Evolutionary conservation across 2,329 filamentous ascomycete species (phyloP).

Genomic region (Ambrosiella xylebori): DNA sequence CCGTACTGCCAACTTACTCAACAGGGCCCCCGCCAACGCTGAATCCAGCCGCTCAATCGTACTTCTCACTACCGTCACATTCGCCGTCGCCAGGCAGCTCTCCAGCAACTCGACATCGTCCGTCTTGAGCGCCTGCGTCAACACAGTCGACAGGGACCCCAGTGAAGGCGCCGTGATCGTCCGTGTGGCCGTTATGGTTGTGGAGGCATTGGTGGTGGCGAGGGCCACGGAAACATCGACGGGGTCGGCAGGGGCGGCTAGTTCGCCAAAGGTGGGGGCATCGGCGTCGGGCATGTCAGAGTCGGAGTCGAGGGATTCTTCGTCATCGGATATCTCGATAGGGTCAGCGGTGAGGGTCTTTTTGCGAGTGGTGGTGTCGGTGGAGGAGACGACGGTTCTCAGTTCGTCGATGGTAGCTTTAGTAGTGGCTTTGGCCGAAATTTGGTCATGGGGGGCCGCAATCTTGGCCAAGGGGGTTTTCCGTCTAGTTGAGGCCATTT

Average conservation of each 20-base stretch:
- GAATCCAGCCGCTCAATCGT: slow-evolving; percentile 88
- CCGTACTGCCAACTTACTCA: slow-evolving; percentile 71
- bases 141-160: slow-evolving; percentile 76
- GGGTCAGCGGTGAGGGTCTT: slow-evolving; percentile 21
- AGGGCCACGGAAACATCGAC: slow-evolving; percentile 55
- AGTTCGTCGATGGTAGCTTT: slow-evolving; percentile 40
- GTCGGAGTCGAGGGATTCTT: slow-evolving; percentile 30
- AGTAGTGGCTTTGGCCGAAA: slow-evolving; percentile 32
- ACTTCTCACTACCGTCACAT: slow-evolving; percentile 59
- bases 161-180: slow-evolving; percentile 45
- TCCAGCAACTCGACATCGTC: slow-evolving; percentile 83
- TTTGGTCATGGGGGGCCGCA: slow-evolving; percentile 36
- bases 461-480: slow-evolving; percentile 38
- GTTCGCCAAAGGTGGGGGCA: slow-evolving; percentile 69
- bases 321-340: slow-evolving; percentile 42
- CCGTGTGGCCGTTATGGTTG: slow-evolving; percentile 24
- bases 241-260: slow-evolving; percentile 54
- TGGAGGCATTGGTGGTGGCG: slow-evolving; percentile 21
- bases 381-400: slow-evolving; percentile 33
- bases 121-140: slow-evolving; percentile 80
- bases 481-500: slow-evolving; percentile 29
- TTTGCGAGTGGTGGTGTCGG: slow-evolving; percentile 22
- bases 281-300: slow-evolving; percentile 20
- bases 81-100: slow-evolving; percentile 70
- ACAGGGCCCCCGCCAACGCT: slow-evolving; percentile 57